Evolutionary conservation across 1,139 yeast species (phyloP).

Genomic region (Debaryomyces nepalensis): DNA sequence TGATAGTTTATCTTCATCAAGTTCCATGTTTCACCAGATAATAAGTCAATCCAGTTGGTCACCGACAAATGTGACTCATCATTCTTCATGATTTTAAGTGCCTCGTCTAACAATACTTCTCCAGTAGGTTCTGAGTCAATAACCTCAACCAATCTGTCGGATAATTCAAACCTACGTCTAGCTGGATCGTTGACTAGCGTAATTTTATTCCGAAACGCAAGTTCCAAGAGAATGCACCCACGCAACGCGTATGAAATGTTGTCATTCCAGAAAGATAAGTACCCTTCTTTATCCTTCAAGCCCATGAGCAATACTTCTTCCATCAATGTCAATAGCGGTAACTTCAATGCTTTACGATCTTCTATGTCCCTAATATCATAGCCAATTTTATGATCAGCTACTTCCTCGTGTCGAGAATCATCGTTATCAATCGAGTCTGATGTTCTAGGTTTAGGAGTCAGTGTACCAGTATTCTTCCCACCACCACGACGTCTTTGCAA

Average conservation of each 20-base stretch:
- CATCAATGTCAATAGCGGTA: conserved; percentile 87
- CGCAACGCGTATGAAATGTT: conserved; percentile 94
- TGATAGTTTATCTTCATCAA: conserved; percentile 92
- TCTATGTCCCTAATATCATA: conserved; percentile 77
- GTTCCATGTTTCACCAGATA: conserved; percentile 98
- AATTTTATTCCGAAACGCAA: conserved; percentile 89
- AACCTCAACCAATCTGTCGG: conserved; percentile 88
- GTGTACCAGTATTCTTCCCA: conserved; percentile 23
- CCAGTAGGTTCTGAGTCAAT: conserved; percentile 89
- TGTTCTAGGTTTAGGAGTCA: conserved; percentile 17
- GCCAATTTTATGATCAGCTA: conserved; percentile 64
- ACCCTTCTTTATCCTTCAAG: conserved; percentile 93
- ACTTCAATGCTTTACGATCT: conserved; percentile 48
- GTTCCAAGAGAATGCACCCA: conserved; percentile 90
- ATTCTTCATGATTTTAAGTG: conserved; percentile 84
- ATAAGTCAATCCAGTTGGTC: conserved; percentile 90
- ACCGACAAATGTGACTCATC: conserved; percentile 83
- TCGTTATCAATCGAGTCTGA: conserved; percentile 30
- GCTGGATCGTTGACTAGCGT: conserved; percentile 91
- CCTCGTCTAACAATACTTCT: conserved; percentile 92
- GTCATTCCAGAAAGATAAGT: conserved; percentile 96
- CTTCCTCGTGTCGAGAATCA: conserved; percentile 18
- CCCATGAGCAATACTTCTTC: conserved; percentile 95
- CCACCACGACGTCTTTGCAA: conserved; percentile 56
- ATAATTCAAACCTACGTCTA: conserved; percentile 84